Evolutionary conservation across 768 basidiomycete species (phyloP), one percentile per base, ranked within the genome.

Genomic region (Jaapia argillacea): DNA sequence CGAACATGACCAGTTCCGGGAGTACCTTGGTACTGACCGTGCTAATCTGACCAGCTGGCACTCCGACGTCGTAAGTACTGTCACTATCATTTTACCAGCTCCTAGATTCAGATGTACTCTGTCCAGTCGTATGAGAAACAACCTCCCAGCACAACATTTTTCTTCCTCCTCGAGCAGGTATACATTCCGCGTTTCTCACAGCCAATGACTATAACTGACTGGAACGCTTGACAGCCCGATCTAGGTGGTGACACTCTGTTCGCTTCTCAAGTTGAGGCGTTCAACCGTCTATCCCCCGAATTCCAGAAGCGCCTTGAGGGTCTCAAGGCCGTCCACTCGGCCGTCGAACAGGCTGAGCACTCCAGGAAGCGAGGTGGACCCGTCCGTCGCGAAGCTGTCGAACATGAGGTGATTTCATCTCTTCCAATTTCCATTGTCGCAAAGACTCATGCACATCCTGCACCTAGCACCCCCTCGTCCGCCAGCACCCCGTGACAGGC

Each of bases 401-500:
- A n/a, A n/a, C n/a, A n/a, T n/a, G n/a, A n/a, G n/a, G n/a, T n/a
- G 21, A 24, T 49, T 48, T 26, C 23, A 24, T 42, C 14, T n/a
- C 14, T 36, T 26, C n/a, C n/a, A n/a, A n/a, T n/a, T n/a, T n/a
- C n/a, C n/a, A n/a, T n/a, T n/a, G n/a, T n/a, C n/a, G n/a, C n/a
- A n/a, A 36, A 23, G 25, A 33, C 44, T 42, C 21, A 14, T 33
- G 20, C 36, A 37, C 5, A 41, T 12, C 49, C 71, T n/a, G n/a
- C n/a, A n/a, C n/a, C n/a, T n/a, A n/a, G 69, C 76, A 75, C 56
- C 72, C 74, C 4, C 42, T 76, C 50, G 75, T 79, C 45, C 71
- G 77, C 45, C 59, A 65, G 12, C 78, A 79, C 55, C 79, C 78
- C 14, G 72, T 70, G 1, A 80, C 79, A 0, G 75, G 75, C n/a